Conservation (phyloP, 164 flowering plant species). For the Amborella trichopoda region DNA sequence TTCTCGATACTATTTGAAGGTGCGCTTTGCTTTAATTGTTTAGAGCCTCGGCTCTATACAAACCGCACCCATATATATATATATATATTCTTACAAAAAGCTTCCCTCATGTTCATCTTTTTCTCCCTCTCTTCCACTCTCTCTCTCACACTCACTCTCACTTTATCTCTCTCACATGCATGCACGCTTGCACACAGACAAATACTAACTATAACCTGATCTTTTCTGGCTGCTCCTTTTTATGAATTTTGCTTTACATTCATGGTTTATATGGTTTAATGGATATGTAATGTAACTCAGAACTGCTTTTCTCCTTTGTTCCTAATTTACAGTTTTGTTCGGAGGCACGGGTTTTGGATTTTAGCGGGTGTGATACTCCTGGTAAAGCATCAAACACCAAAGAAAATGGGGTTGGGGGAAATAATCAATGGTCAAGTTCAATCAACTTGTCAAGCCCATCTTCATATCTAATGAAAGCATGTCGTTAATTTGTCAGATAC, state of each 20-base stretch:
- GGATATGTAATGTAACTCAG: not conserved
- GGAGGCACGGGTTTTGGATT: slow-evolving; percentile 81
- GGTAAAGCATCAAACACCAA: slow-evolving; percentile 27
- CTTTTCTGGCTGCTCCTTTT: not conserved
- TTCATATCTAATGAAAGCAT: slow-evolving; percentile 63
- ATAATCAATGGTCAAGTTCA: slow-evolving; percentile 4
- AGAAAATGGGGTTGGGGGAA: slow-evolving; percentile 17
- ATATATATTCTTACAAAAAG: not conserved
- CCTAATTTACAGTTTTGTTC: slow-evolving; percentile 19
- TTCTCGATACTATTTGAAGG: no score
- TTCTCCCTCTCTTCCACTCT: not conserved
- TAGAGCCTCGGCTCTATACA: no score
- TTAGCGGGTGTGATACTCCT: slow-evolving; percentile 86
- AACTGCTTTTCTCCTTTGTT: not conserved
- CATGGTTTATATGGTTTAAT: not conserved
- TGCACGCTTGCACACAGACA: not conserved
- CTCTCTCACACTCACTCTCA: no score
- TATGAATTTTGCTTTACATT: not conserved
- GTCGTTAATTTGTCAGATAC: no score
- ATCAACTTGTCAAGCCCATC: slow-evolving; percentile 44
- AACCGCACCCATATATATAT: no score
- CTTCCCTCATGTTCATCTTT: not conserved
- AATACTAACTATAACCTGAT: not conserved
- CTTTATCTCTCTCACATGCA: not conserved
- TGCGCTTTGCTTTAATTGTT: no score